phyloP scores from a whole-genome alignment of 2,329 filamentous ascomycete species.

The Geoglossum cookeanum region DNA sequence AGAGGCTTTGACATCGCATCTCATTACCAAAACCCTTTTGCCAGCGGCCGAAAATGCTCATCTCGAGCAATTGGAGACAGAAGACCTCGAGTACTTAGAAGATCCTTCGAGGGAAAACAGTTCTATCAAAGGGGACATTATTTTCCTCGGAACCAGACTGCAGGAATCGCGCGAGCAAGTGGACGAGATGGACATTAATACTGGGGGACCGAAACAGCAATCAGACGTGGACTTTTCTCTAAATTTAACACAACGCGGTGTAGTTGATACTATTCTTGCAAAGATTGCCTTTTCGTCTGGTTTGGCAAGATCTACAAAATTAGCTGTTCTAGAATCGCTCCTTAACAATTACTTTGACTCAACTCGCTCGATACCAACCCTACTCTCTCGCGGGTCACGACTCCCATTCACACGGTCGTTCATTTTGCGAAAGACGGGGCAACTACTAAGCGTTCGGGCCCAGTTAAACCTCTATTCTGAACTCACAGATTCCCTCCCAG shows the following conservation, averaged over 20 bases:
- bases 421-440: constrained; percentile 83
- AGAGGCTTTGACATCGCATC: constrained; percentile 47
- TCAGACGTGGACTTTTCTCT: not conserved
- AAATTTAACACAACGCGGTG: constrained; percentile 6
- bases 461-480: constrained; percentile 95
- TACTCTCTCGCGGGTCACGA: constrained; percentile 48
- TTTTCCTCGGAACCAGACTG: constrained; percentile 63
- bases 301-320: constrained; percentile 77
- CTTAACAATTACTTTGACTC: constrained; percentile 72
- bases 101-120: constrained; percentile 56
- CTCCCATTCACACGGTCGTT: constrained; percentile 51
- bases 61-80: constrained; percentile 54
- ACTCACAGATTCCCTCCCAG: constrained; percentile 81
- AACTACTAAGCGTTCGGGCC: constrained; percentile 72
- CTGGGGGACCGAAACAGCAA: not conserved
- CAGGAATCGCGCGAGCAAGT: constrained; percentile 21
- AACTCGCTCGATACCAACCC: constrained; percentile 61
- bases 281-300: constrained; percentile 96
- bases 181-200: not conserved
- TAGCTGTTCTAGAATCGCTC: constrained; percentile 74
- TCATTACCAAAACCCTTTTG: constrained; percentile 54
- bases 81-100: constrained; percentile 73
- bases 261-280: constrained; percentile 50
- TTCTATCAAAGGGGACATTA: constrained; percentile 68
- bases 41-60: constrained; percentile 61